Conservation (phyloP, 2,329 filamentous ascomycete genomes). For the Penicillium palitans region DNA sequence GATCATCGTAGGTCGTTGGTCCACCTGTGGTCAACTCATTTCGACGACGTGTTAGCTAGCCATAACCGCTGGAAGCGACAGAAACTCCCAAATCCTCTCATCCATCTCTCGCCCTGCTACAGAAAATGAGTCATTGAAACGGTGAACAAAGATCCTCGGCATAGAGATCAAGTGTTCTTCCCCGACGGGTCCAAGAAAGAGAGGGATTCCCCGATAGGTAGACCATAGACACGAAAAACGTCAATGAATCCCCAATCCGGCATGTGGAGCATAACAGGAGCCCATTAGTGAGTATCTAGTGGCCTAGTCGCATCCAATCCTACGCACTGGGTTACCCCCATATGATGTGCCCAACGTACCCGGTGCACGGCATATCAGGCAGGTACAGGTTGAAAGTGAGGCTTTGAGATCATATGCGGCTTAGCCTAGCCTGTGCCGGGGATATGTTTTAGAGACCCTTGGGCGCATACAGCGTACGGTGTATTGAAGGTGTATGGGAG, state of each 20-base stretch:
- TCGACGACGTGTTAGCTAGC: not conserved
- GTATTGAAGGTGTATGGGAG: conserved; percentile 3
- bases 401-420: conserved; percentile 10
- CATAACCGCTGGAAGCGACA: conserved; percentile 10
- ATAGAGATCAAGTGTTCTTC: not conserved
- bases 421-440: conserved; percentile 2
- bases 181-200: not conserved
- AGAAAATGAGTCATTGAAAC: conserved; percentile 9
- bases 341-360: conserved; percentile 13
- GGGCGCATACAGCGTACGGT: conserved; percentile 6
- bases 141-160: conserved; percentile 3
- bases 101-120: not conserved
- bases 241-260: not conserved
- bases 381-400: conserved; percentile 12
- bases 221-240: not conserved
- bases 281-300: not conserved
- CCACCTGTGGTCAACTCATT: not conserved
- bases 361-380: conserved; percentile 8
- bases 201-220: not conserved
- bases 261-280: conserved; percentile 1
- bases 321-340: not conserved
- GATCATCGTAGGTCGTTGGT: not conserved
- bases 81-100: not conserved
- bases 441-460: conserved; percentile 2
- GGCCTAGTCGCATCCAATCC: conserved; percentile 3